These are phyloP conservation scores for Kwoniella bestiolae DNA, from an alignment of 768 basidiomycete genomes.

Conservation along the genomic window DNA sequence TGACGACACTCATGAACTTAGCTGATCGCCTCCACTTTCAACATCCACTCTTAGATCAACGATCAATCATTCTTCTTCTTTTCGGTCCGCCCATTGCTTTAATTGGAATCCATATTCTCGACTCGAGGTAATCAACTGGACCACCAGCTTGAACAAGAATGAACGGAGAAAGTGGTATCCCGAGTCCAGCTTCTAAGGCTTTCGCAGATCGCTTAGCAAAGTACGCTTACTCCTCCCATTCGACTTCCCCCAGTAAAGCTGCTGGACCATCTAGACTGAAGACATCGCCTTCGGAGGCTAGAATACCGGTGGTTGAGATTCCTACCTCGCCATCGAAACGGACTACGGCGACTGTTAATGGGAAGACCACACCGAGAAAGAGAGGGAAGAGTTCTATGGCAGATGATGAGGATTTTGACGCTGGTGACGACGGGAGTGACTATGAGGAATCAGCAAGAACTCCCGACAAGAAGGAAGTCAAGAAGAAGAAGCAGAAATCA, in stretches of 20 bases:
- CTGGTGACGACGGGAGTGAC: not conserved
- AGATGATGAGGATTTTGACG: not conserved
- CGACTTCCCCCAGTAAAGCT: not conserved
- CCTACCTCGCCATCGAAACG: not conserved
- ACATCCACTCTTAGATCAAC: not conserved
- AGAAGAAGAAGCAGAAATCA: not conserved
- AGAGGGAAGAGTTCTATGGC: not conserved
- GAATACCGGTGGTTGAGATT: not conserved
- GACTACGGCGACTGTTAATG: not conserved
- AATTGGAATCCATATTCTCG: not conserved
- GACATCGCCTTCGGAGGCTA: not conserved
- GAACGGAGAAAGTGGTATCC: not conserved
- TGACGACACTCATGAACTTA: too few relatives aligned
- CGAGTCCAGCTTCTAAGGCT: conserved; percentile 36
- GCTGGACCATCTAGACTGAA: not conserved
- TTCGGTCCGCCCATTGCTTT: not conserved
- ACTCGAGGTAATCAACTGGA: not conserved
- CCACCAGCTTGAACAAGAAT: not conserved
- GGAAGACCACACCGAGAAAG: not conserved
- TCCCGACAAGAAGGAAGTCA: not conserved
- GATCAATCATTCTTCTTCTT: not conserved
- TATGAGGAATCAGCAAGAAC: not conserved
- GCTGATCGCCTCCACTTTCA: not conserved
- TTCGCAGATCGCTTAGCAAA: conserved; percentile 31
- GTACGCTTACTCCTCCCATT: conserved; percentile 27